These are phyloP conservation scores for Plasmodium falciparum DNA, from an alignment of 169 alveolate genomes.

Conservation along the genomic window DNA sequence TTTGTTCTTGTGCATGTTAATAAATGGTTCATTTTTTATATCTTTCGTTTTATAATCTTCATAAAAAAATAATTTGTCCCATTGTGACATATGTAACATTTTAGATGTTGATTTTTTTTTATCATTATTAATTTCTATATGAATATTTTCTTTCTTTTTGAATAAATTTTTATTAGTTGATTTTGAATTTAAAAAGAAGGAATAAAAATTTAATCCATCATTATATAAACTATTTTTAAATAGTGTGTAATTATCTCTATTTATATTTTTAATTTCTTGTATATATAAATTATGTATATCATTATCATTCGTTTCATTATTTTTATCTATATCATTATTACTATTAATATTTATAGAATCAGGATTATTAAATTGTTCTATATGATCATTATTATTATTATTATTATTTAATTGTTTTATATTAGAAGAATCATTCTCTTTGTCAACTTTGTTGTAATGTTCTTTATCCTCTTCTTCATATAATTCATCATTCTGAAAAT, in stretches of 20 bases:
- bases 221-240: constrained; percentile 37
- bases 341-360: not conserved
- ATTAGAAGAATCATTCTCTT: not conserved
- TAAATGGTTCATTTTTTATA: constrained; percentile 46
- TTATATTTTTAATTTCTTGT: constrained; percentile 56
- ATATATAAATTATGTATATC: not conserved
- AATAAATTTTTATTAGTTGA: constrained; percentile 27
- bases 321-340: not conserved
- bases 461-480: not conserved
- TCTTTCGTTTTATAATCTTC: constrained; percentile 45
- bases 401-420: not conserved
- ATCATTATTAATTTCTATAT: constrained; percentile 3
- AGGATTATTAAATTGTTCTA: not conserved
- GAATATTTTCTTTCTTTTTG: constrained; percentile 4
- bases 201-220: constrained; percentile 61
- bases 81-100: not conserved
- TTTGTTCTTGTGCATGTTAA: constrained; percentile 5
- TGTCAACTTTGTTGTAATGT: not conserved
- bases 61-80: constrained; percentile 35
- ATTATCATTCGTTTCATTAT: not conserved
- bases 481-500: constrained; percentile 24
- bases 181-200: constrained; percentile 39
- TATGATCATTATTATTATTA: not conserved
- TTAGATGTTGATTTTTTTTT: not conserved
- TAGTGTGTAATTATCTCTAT: constrained; percentile 40